phyloP scores from a whole-genome alignment of 2,329 filamentous ascomycete species.

The Ceratocystis cubensis region DNA sequence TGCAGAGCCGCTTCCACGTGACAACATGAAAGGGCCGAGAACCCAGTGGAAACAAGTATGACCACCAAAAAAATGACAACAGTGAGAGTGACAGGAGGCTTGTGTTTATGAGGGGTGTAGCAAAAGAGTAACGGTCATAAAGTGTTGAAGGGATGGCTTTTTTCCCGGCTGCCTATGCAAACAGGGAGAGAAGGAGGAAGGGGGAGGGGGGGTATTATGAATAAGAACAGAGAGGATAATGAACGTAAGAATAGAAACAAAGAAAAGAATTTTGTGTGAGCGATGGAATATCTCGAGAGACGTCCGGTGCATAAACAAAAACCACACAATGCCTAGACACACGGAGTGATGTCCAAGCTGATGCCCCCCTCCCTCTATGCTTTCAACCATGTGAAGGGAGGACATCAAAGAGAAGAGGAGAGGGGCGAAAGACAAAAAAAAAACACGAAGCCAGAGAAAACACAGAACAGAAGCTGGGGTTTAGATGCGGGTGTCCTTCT shows the following conservation, averaged over 20 bases:
- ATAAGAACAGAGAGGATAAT: conserved; percentile 11
- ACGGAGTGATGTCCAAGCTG: too few species aligned
- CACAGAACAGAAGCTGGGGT: conserved; percentile 3
- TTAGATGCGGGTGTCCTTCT: conserved; percentile 51
- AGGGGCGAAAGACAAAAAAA: conserved; percentile 1
- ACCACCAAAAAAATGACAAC: neutral
- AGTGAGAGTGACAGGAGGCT: neutral
- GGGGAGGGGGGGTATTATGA: conserved; percentile 19
- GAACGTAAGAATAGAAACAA: conserved; percentile 19
- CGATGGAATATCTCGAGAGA: neutral
- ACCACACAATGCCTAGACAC: conserved; percentile 5
- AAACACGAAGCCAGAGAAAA: conserved; percentile 11
- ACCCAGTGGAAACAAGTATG: neutral
- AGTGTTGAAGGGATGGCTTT: neutral
- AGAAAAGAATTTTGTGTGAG: conserved; percentile 10
- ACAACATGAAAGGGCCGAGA: conserved; percentile 11
- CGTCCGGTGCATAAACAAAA: conserved; percentile 1
- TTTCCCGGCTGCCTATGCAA: neutral
- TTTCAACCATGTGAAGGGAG: conserved; percentile 4
- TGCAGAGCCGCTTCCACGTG: neutral
- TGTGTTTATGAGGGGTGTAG: neutral
- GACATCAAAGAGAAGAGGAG: neutral
- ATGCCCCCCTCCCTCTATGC: too few species aligned
- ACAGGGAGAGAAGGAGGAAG: neutral
- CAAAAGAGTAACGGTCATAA: neutral